A percentile compares a stretch with the other conserved stretches of the same genome.
Conservation (phyloP, 2,329 filamentous ascomycete genomes). For the Chaetomium strumarium region DNA sequence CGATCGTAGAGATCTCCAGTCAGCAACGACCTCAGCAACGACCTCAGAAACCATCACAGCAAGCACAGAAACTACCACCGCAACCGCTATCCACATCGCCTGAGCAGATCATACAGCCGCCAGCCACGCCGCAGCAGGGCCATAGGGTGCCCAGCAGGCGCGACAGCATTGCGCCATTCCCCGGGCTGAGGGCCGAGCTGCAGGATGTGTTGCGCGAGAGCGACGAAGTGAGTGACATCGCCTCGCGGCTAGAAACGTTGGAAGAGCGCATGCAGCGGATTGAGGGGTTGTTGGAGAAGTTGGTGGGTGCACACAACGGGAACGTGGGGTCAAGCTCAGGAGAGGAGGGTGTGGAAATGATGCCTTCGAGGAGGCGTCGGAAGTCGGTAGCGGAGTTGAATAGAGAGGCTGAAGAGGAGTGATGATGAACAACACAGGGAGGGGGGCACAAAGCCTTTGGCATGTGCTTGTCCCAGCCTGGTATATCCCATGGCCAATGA, state of each 20-base stretch:
- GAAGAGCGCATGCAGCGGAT: slow-evolving; percentile 42
- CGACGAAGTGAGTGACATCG: slow-evolving; percentile 40
- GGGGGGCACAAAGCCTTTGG: neutral
- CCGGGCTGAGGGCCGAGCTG: slow-evolving; percentile 46
- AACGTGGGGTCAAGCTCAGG: neutral
- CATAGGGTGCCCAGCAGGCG: slow-evolving; percentile 38
- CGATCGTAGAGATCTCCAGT: neutral
- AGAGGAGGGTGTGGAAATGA: neutral
- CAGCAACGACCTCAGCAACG: slow-evolving; percentile 12
- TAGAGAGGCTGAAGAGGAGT: slow-evolving; percentile 15
- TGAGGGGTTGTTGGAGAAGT: slow-evolving; percentile 28
- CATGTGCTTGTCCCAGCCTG: neutral
- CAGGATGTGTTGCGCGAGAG: slow-evolving; percentile 43
- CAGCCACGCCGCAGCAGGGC: neutral
- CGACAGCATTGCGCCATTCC: slow-evolving; percentile 51
- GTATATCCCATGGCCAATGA: neutral
- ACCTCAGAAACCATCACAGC: slow-evolving; percentile 9
- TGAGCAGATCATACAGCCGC: slow-evolving; percentile 2
- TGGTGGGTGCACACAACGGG: slow-evolving; percentile 17
- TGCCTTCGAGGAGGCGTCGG: neutral
- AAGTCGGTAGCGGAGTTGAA: slow-evolving; percentile 12
- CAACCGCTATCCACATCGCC: neutral
- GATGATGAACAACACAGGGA: neutral
- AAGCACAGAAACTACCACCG: slow-evolving; percentile 12
- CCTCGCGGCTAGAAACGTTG: slow-evolving; percentile 41